Evolutionary conservation across 176 grass and related monocot genomes (phyloP), one percentile per base, ranked within the genome.

Genomic region (Urochloa ruziziensis): DNA sequence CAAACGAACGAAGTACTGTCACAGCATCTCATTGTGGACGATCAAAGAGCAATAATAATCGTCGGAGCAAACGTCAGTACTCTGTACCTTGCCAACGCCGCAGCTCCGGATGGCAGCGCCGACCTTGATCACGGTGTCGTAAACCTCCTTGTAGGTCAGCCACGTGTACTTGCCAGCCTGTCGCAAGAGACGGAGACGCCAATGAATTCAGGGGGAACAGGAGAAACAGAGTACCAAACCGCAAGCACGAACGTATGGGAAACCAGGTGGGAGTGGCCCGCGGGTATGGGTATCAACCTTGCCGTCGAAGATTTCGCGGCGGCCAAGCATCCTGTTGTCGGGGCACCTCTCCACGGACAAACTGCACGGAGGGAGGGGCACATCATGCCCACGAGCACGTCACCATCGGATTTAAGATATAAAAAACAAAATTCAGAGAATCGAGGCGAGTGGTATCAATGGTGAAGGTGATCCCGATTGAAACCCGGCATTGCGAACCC

Each of bases 71-170:
- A 4, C 24, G 19, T 36, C 24, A 10, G n/a, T n/a, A n/a, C n/a
- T 12, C 16, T 39, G 13, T 70, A 98, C 96, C 93, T 96, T 89
- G 39, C 84, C 85, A 51, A 98, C 68, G 34, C 93, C 93, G 39
- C 61, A 74, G 44, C 77, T 92, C 88, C 93, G 83, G 39, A 96
- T 90, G 13, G 93, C 90, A 11, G 89, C 83, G 30, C 93, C 96
- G 27, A 96, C 75, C 57, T 94, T 94, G 36, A 98, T 57, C 54
- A 96, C 96, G 67, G 82, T 81, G 64, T 92, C 91, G 81, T 96
- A 90, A 10, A 90, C 93, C 75, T 96, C 85, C 79, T 91, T 93
- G 73, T 98, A 98, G 40, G 91, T 98, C 69, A 85, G 48, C 96
- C 96, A 98, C 21, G 85, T 92, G 89, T 95, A 98, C 64, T 87